Conservation (phyloP, 768 basidiomycete genomes). For the Leccinum truebloodii region DNA sequence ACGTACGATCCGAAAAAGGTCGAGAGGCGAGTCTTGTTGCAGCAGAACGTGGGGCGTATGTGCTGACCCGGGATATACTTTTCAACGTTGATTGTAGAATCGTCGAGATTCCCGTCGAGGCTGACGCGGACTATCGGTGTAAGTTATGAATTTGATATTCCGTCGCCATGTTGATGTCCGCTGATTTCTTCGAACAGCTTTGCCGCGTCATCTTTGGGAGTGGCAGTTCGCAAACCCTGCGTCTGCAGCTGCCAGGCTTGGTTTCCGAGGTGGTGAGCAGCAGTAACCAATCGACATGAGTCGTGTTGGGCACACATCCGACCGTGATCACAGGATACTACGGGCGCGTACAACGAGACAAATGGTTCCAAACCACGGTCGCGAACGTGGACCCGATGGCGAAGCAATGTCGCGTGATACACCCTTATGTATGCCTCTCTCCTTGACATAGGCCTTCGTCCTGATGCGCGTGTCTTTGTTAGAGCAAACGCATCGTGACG, state of each 20-base stretch:
- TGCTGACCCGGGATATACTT: background rate
- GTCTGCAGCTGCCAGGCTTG: conserved; percentile 53
- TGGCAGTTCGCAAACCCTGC: conserved; percentile 63
- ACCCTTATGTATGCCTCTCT: conserved; percentile 54
- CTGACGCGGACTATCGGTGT: conserved; percentile 70
- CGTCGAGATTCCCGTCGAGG: conserved; percentile 53
- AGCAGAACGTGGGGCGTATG: background rate
- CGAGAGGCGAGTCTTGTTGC: conserved; percentile 46
- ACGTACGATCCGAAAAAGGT: conserved; percentile 52
- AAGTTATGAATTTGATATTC: conserved; percentile 11
- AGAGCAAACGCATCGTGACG: conserved; percentile 73
- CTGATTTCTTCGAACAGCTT: conserved; percentile 12
- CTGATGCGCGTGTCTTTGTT: background rate
- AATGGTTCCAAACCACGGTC: conserved; percentile 71
- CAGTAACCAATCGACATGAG: background rate
- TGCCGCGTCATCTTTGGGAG: conserved; percentile 49
- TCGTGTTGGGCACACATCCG: background rate
- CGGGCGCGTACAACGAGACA: conserved; percentile 56
- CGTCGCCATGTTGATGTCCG: background rate
- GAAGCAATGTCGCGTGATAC: conserved; percentile 70
- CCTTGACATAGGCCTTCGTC: background rate
- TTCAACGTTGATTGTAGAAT: conserved; percentile 42
- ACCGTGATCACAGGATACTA: conserved; percentile 44
- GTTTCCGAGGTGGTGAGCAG: conserved; percentile 51
- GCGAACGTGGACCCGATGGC: conserved; percentile 80